phyloP scores from a whole-genome alignment of 306 rosid genomes.

The Quercus mongolica region DNA sequence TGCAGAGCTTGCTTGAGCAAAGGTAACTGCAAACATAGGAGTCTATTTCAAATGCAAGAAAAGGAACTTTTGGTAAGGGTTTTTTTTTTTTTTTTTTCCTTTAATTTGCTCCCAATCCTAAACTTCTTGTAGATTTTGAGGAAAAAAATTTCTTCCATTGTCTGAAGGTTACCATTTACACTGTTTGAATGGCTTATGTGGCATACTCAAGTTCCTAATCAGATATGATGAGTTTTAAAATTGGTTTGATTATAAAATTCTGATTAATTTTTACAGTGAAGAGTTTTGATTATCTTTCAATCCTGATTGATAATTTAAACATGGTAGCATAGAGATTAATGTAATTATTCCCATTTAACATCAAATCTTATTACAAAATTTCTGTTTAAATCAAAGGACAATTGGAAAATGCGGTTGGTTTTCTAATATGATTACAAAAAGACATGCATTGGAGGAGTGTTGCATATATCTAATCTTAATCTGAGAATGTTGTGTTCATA shows the following conservation, averaged over 20 bases:
- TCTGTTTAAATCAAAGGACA: neutral
- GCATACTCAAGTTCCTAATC: neutral
- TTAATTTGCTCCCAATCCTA: neutral
- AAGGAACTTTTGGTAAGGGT: constrained; percentile 69
- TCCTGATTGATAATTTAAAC: neutral
- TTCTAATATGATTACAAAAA: neutral
- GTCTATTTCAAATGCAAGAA: constrained; percentile 58
- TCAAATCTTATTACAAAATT: neutral
- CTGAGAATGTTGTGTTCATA: constrained; percentile 3
- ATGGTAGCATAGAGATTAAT: neutral
- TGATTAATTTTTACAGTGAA: neutral
- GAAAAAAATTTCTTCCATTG: neutral
- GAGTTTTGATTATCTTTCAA: neutral
- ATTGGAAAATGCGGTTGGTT: neutral
- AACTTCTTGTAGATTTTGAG: neutral
- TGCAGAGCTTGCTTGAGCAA: constrained; percentile 45
- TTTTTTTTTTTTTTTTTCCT: neutral
- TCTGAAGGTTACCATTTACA: neutral
- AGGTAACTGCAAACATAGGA: constrained; percentile 57
- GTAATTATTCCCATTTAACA: neutral
- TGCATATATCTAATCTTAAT: neutral
- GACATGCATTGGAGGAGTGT: neutral
- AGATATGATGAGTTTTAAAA: neutral
- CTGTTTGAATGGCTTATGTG: neutral
- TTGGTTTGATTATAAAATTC: no score